Percentiles rank a stretch among this genome's conserved stretches.
These are phyloP conservation scores for Aspergillus oerlinghausenensis DNA, from an alignment of 2,329 filamentous ascomycete genomes.

Conservation along the genomic window DNA sequence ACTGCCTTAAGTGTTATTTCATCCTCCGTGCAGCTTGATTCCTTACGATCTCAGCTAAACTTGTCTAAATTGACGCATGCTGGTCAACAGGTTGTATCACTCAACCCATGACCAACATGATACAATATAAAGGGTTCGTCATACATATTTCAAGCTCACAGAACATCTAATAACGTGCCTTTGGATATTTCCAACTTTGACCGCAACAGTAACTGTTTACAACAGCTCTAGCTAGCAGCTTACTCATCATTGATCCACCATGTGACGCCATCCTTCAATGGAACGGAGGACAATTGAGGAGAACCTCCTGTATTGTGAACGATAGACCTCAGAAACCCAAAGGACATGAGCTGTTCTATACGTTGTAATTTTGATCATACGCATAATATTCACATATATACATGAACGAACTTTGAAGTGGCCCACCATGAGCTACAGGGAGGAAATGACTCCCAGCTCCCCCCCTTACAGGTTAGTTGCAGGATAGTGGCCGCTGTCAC, in stretches of 20 bases:
- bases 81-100: not conserved
- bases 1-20: not conserved
- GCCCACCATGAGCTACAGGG: constrained; percentile 5
- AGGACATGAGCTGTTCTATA: not conserved
- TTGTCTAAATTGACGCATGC: not conserved
- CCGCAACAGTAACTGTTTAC: not conserved
- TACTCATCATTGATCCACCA: not conserved
- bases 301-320: not conserved
- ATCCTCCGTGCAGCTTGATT: not conserved
- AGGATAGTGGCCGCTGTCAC: not conserved
- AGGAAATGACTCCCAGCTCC: constrained; percentile 2
- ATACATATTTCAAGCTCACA: not conserved
- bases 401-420: not conserved
- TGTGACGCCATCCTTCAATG: not conserved
- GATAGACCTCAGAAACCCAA: not conserved
- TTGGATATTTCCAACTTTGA: not conserved
- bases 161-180: not conserved
- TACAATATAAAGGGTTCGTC: not conserved
- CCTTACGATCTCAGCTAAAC: not conserved
- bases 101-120: not conserved
- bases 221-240: not conserved
- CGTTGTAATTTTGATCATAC: not conserved
- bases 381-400: not conserved
- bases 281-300: not conserved
- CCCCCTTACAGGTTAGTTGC: constrained; percentile 8